Base-by-base conservation (phyloP, 2,329 filamentous ascomycete species). In the Beauveria rudraprayagi region DNA sequence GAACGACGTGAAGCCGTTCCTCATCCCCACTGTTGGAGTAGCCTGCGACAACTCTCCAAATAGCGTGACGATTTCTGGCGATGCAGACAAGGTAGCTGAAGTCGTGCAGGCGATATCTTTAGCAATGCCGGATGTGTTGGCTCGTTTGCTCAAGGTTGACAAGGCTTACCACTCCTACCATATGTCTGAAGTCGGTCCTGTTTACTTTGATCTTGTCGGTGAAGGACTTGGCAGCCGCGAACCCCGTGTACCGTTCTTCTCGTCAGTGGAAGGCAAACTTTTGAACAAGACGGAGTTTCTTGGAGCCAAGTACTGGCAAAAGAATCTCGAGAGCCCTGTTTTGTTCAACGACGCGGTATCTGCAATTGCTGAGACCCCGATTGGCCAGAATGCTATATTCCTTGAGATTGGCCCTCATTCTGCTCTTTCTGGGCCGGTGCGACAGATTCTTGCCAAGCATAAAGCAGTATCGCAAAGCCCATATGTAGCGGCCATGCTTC, bases 41-140 rank as follows among this genome's bases (percentile, higher is more conserved):
- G 75, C 71, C 10, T 75, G 71, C 58, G 61, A 70, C 43, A 76
- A 75, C 57, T 71, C 69, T 9, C 71, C 69, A 0, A 46, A 44
- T 0, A 71, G 66, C 47, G 67, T 74, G 2, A 76, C 74, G 0
- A 60, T 75, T 2, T 70, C 68, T 22, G 73, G 73, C 0, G 69
- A 73, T 40, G 57, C 58, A 1, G 56, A 53, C 1, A 65, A 66
- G 40, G 63, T 77, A n/a, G 65, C 70, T 22, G 51, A 59, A 1
- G 51, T 68, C 1, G 56, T 65, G 41, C 26, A 51, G 34, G 26
- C 48, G 52, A 63, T 48, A 28, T 48, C 14, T 47, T 61, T 1
- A 24, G 58, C 7, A 2, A 64, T 37, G 59, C 62, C 62, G 16
- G 62, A 65, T 1, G 61, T 66, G 5, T 68, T 66, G 26, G 65